Evolutionary conservation across 2,329 filamentous ascomycete genomes (phyloP).

Genomic region (Colletotrichum euphorbiae): DNA sequence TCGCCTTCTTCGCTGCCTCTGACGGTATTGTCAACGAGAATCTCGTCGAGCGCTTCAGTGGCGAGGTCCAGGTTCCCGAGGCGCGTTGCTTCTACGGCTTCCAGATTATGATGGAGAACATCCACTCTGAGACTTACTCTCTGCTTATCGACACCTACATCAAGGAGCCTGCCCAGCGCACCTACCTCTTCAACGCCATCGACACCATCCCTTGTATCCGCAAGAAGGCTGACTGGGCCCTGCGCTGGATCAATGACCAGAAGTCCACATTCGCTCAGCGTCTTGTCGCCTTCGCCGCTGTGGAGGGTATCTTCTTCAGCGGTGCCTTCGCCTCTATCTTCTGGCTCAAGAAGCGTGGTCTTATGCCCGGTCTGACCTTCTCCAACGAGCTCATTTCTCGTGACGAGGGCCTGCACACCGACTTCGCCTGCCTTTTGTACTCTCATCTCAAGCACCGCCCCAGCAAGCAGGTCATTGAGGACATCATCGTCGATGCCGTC

Average conservation of each 20-base stretch:
- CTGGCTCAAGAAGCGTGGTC: conserved; percentile 99
- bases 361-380: conserved; percentile 98
- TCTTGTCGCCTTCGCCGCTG: conserved; percentile 94
- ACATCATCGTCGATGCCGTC: conserved; percentile 95
- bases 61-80: conserved; percentile 96
- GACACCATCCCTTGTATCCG: conserved; percentile 98
- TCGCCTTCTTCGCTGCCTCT: conserved; percentile 98
- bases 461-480: conserved; percentile 80
- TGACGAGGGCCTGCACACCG: conserved; percentile 98
- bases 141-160: conserved; percentile 99
- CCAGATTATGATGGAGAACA: conserved; percentile 99
- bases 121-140: conserved; percentile 99
- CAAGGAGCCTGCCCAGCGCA: conserved; percentile 94
- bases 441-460: conserved; percentile 96
- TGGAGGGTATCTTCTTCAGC: conserved; percentile 99
- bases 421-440: conserved; percentile 97
- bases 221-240: conserved; percentile 98
- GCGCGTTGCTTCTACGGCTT: conserved; percentile 99
- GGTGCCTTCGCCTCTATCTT: conserved; percentile 99
- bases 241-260: conserved; percentile 93
- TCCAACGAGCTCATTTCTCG: conserved; percentile 99
- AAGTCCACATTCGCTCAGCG: conserved; percentile 95
- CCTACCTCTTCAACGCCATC: conserved; percentile 97
- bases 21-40: conserved; percentile 99
- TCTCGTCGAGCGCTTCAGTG: conserved; percentile 96